Evolutionary conservation across 2,329 filamentous ascomycete genomes (phyloP), one percentile per base, ranked within the genome.

Genomic region (Verticillium nonalfalfae): DNA sequence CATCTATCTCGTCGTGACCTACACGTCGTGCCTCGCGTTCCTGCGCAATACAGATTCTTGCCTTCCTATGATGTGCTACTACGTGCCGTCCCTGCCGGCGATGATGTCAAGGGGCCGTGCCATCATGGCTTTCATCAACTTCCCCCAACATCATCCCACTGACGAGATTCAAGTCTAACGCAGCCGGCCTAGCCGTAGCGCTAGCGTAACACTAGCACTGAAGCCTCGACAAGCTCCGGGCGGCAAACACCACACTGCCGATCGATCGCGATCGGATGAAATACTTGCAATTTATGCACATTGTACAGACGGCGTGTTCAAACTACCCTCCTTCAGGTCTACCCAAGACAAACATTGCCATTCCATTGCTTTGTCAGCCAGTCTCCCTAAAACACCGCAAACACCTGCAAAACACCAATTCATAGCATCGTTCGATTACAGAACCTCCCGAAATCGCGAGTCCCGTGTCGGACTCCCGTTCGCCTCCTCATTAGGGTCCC

Each of bases 391-490:
- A 40, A 39, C 38, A 58, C 35, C 15, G 10, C 21, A 18, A 11
- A 39, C 14, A 5, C 11, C 56, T 18, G 10, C 31, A 9, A 40
- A 13, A 9, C 35, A 21, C 13, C 15, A 36, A 18, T 7, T 15
- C 54, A 21, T 52, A 18, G 9, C n/a, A 36, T 18, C 34, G 38
- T 18, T 57, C 35, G 38, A 11, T 45, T 64, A 64, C 60, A 87
- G 78, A 64, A 83, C 81, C 73, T 89, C 86, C 57, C 76, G 76
- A 66, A 89, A 89, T 66, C 78, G 82, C 45, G 85, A 85, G 64
- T 84, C 83, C 59, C 85, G 75, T 4, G 74, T 79, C 0, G 84
- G 83, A 69, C 83, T 87, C 59, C 76, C 77, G 56, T 78, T 78
- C 57, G 76, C 74, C n/a, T 72, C 70, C 21, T 65, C 65, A 0